Evolutionary conservation across 352 stramenopile species (phyloP).

Genomic region (Phytophthora lateralis): DNA sequence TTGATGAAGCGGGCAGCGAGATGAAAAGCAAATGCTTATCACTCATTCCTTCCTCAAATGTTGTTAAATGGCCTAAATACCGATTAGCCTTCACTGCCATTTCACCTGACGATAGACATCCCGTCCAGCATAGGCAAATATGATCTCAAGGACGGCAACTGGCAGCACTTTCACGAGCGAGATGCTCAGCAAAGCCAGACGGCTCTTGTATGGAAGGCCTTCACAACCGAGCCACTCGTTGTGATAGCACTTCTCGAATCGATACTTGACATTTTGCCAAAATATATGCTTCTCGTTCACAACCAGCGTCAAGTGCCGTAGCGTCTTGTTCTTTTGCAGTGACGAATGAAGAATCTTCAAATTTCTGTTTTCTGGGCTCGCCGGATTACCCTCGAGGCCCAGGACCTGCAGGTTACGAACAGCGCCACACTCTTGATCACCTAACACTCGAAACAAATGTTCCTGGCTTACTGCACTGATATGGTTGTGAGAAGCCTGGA

Average conservation of each 20-base stretch:
- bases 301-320: constrained; percentile 39
- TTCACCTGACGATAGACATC: constrained; percentile 32
- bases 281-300: constrained; percentile 5
- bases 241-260: constrained; percentile 20
- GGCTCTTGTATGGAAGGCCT: constrained; percentile 20
- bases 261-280: neutral
- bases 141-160: constrained; percentile 31
- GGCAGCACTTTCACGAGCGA: constrained; percentile 29
- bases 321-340: constrained; percentile 24
- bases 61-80: no score
- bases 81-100: constrained; percentile 37
- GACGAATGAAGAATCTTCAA: constrained; percentile 21
- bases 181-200: constrained; percentile 34
- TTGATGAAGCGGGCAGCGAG: neutral
- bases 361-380: constrained; percentile 20
- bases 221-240: constrained; percentile 29
- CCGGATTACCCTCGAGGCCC: constrained; percentile 47
- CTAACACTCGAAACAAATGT: constrained; percentile 34
- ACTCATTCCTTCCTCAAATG: no score
- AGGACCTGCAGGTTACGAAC: constrained; percentile 32
- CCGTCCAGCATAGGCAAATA: constrained; percentile 35
- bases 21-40: neutral
- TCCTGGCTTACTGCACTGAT: constrained; percentile 35
- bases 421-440: constrained; percentile 9
- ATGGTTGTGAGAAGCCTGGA: constrained; percentile 48